A percentile compares a stretch with the other conserved stretches of the same genome.
Conservation (phyloP, 345 rosid genomes). For the Gossypium turneri region DNA sequence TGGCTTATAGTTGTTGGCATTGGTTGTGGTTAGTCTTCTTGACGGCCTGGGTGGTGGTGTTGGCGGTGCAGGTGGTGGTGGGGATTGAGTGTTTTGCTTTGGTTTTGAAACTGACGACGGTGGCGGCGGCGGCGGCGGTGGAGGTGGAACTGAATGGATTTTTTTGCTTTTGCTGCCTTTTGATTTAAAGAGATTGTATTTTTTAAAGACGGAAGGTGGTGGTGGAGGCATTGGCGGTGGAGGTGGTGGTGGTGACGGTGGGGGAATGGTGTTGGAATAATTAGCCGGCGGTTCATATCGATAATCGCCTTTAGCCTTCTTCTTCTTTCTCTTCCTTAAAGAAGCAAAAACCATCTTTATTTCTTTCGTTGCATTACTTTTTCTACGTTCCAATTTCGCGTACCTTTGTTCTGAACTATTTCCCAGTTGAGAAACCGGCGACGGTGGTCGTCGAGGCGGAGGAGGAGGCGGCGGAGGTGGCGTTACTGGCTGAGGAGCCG, state of each 20-base stretch:
- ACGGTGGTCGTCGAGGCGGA: conserved; percentile 31
- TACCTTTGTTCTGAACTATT: conserved; percentile 21
- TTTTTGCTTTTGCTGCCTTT: conserved; percentile 61
- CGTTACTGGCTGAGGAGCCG: conserved; percentile 23
- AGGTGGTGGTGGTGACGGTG: conserved; percentile 56
- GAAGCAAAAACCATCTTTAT: conserved; percentile 65
- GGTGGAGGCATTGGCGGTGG: conserved; percentile 62
- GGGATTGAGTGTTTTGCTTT: conserved; percentile 54
- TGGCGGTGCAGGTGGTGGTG: conserved; percentile 40
- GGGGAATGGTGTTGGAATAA: conserved; percentile 29
- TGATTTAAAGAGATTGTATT: conserved; percentile 44
- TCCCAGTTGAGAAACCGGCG: conserved; percentile 19
- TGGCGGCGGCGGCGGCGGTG: conserved; percentile 42
- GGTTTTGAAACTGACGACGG: conserved; percentile 27
- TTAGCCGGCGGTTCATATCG: conserved; percentile 19
- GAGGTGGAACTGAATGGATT: conserved; percentile 51
- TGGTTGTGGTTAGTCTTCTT: conserved; percentile 13
- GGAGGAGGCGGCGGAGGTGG: conserved; percentile 36
- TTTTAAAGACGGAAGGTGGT: conserved; percentile 57
- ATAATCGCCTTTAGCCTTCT: conserved; percentile 31
- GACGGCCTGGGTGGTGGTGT: conserved; percentile 25
- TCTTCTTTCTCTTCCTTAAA: conserved; percentile 60
- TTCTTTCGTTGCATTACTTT: conserved; percentile 67
- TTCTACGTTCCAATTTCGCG: conserved; percentile 48
- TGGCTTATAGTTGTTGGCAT: conserved; percentile 39